phyloP scores from a whole-genome alignment of 2,329 filamentous ascomycete species.

The Fusarium goolgardi region DNA sequence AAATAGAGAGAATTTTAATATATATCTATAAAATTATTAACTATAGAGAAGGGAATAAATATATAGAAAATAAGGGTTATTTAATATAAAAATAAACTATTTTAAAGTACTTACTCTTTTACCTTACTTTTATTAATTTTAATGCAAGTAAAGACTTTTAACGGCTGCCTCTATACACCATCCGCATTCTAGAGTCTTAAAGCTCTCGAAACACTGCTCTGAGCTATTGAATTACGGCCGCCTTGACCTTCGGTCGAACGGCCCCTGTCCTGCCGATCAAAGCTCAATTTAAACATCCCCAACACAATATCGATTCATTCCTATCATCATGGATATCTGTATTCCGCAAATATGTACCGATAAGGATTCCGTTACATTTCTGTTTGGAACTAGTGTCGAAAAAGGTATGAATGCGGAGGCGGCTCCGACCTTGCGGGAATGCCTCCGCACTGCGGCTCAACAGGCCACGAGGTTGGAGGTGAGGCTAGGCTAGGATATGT shows the following conservation, averaged over 20 bases:
- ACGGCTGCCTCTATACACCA: no score
- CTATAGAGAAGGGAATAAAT: no score
- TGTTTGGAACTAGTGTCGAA: not conserved
- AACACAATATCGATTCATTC: not conserved
- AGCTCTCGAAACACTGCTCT: not conserved
- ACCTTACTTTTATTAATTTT: no score
- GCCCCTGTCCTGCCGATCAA: not conserved
- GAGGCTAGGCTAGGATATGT: not conserved
- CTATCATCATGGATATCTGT: not conserved
- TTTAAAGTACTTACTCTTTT: no score
- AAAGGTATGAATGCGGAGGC: conserved; percentile 14
- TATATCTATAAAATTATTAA: no score
- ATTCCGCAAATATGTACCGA: no score
- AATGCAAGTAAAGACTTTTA: no score
- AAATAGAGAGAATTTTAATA: no score
- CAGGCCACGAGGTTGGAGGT: conserved; percentile 4
- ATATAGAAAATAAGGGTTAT: no score
- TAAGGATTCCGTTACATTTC: not conserved
- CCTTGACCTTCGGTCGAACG: conserved; percentile 7
- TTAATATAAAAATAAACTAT: no score
- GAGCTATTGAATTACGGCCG: not conserved
- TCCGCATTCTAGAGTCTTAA: not conserved
- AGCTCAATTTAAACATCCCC: not conserved
- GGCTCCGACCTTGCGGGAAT: conserved; percentile 20
- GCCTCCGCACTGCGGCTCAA: conserved; percentile 21